phyloP scores from a whole-genome alignment of 179 eudicot genomes.

The Carnegiea gigantea region DNA sequence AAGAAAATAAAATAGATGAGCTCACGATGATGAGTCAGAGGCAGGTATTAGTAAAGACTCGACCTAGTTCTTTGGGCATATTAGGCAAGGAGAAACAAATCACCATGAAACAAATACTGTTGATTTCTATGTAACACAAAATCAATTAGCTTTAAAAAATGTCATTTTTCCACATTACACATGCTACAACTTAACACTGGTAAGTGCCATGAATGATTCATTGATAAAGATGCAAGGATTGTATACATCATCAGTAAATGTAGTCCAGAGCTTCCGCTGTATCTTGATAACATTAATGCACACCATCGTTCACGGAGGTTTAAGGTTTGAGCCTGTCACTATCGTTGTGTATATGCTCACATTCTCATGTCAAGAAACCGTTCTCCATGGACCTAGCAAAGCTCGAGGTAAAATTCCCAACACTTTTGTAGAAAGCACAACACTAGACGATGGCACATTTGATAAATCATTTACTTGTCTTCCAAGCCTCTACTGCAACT shows the following conservation, averaged over 20 bases:
- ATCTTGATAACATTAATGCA: not conserved
- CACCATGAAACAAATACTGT: not conserved
- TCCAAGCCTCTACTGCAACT: conserved; percentile 29
- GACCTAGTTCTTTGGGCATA: not conserved
- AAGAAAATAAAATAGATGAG: too few relatives aligned
- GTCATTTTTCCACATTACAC: not conserved
- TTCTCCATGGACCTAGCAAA: not conserved
- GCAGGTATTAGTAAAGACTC: not conserved
- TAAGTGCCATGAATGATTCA: not conserved
- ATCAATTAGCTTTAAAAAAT: not conserved
- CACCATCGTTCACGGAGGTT: not conserved
- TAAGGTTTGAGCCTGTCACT: not conserved
- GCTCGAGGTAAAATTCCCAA: not conserved
- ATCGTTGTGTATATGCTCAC: not conserved
- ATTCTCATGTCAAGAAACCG: not conserved
- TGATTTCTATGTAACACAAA: not conserved
- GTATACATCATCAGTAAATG: not conserved
- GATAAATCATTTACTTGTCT: not conserved
- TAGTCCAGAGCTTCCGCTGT: not conserved
- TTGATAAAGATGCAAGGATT: not conserved
- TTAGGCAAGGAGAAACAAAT: not conserved
- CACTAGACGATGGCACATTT: not conserved
- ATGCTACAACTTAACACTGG: not conserved
- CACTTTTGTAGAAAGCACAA: not conserved
- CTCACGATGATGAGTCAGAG: not conserved